phyloP scores from a whole-genome alignment of 345 rosid genomes.

The Citrus reticulata region DNA sequence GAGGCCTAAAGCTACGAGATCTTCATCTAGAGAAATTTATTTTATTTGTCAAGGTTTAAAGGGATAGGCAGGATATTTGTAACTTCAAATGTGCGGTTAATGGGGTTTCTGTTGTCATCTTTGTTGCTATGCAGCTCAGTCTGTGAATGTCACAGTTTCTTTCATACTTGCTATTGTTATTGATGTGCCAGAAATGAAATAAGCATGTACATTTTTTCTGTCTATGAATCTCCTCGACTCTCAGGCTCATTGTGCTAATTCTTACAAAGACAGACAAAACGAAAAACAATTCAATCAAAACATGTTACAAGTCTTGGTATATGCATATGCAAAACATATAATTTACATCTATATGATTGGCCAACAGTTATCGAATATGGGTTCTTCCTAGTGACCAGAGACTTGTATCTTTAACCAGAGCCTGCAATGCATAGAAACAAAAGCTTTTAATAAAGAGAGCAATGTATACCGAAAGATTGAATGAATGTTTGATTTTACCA shows the following conservation, averaged over 20 bases:
- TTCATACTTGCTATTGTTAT: neutral
- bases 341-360: neutral
- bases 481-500: neutral
- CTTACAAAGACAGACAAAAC: neutral
- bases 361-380: slow-evolving; percentile 42
- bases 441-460: neutral
- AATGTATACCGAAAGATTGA: neutral
- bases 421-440: slow-evolving; percentile 32
- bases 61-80: slow-evolving; percentile 9
- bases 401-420: slow-evolving; percentile 87
- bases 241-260: neutral
- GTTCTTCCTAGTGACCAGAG: slow-evolving; percentile 92
- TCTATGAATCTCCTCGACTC: neutral
- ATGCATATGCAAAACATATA: neutral
- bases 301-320: neutral
- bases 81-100: neutral
- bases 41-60: slow-evolving; percentile 72
- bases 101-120: neutral
- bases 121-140: neutral
- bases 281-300: neutral
- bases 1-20: slow-evolving; percentile 92
- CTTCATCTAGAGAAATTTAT: slow-evolving; percentile 93
- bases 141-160: neutral
- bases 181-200: neutral
- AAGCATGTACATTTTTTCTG: neutral